These are phyloP conservation scores for Tripidium arundinaceum DNA, from an alignment of 202 grass and related monocot genomes.

Conservation along the genomic window DNA sequence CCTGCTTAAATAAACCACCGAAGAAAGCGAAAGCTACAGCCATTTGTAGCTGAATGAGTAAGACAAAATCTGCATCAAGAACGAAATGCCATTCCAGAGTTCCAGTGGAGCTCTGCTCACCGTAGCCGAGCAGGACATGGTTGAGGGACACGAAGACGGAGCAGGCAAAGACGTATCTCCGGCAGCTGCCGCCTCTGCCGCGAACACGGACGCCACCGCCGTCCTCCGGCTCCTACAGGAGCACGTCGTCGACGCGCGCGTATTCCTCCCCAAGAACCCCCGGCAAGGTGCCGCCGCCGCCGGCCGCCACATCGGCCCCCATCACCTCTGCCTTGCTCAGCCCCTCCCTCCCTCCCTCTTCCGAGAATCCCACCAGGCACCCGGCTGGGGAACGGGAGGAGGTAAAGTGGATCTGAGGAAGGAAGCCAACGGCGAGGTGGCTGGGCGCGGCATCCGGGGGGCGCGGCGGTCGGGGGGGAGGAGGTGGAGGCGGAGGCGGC, in stretches of 20 bases:
- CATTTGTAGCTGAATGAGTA: neutral
- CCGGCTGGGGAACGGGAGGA: neutral
- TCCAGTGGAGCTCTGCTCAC: slow-evolving; percentile 27
- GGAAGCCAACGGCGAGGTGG: no score
- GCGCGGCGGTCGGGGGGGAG: no score
- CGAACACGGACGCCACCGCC: neutral
- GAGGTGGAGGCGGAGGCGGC: no score
- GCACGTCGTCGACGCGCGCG: slow-evolving; percentile 53
- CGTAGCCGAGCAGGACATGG: slow-evolving; percentile 85
- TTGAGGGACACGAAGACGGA: slow-evolving; percentile 84
- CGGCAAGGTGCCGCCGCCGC: neutral
- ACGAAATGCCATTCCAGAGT: neutral
- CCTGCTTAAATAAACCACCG: neutral
- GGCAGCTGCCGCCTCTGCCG: slow-evolving; percentile 8
- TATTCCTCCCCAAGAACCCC: slow-evolving; percentile 47
- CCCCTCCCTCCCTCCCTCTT: neutral
- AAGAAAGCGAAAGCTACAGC: neutral
- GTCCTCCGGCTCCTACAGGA: slow-evolving; percentile 35
- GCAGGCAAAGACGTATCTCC: slow-evolving; percentile 60
- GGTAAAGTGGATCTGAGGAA: neutral
- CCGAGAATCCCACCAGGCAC: neutral
- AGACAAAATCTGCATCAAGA: slow-evolving; percentile 6
- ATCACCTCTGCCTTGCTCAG: neutral
- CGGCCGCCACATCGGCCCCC: slow-evolving; percentile 13
- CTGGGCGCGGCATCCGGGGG: no score